These are phyloP conservation scores for Mucor plumbeus DNA, from an alignment of 371 early-diverging fungal species.

Conservation along the genomic window DNA sequence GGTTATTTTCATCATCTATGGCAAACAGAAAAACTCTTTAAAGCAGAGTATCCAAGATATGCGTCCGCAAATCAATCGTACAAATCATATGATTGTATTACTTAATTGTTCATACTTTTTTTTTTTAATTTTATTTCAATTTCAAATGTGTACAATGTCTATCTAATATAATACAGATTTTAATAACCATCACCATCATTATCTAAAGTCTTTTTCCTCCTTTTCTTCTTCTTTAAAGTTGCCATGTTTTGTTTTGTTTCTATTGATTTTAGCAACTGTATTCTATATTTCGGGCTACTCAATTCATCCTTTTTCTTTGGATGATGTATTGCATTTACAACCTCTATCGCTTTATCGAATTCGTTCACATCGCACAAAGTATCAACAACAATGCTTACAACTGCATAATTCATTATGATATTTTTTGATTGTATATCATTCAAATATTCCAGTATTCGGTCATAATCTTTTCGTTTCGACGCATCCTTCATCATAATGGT, in stretches of 20 bases:
- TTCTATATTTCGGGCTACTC: slow-evolving; percentile 5
- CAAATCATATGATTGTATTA: too few species aligned
- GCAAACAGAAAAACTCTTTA: too few species aligned
- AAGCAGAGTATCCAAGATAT: too few species aligned
- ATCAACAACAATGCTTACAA: slow-evolving; percentile 10
- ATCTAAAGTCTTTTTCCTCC: background rate
- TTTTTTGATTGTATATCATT: slow-evolving; percentile 16
- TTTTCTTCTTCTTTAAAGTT: background rate
- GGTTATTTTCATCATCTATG: too few species aligned
- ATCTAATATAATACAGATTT: too few species aligned
- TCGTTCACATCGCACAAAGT: slow-evolving; percentile 15
- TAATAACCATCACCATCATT: too few species aligned
- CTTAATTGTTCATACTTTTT: too few species aligned
- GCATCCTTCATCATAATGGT: slow-evolving; percentile 30
- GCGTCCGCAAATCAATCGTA: too few species aligned
- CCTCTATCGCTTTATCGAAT: slow-evolving; percentile 14
- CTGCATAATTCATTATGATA: slow-evolving; percentile 17
- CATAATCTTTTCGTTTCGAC: slow-evolving; percentile 14
- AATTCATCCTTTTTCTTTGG: slow-evolving; percentile 2
- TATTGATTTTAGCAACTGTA: background rate
- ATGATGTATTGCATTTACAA: slow-evolving; percentile 13
- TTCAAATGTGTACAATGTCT: too few species aligned
- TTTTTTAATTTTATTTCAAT: too few species aligned
- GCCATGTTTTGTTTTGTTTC: background rate
- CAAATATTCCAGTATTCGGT: slow-evolving; percentile 13